A percentile compares a stretch with the other conserved stretches of the same genome.
These are phyloP conservation scores for Spergularia marina DNA, from an alignment of 148 eudicot genomes.

Conservation along the genomic window DNA sequence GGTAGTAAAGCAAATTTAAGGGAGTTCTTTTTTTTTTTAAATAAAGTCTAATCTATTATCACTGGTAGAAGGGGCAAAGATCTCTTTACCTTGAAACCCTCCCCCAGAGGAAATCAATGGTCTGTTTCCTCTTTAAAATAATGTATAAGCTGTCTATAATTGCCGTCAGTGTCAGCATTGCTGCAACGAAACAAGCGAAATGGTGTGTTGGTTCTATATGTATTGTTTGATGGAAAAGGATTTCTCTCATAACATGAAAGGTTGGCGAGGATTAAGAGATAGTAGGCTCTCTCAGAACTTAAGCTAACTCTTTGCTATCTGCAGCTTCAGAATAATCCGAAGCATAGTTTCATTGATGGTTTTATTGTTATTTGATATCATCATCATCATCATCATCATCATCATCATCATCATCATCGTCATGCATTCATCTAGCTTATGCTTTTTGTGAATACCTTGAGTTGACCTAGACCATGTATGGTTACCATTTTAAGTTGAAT, in stretches of 20 bases:
- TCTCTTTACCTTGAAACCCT: too few species aligned
- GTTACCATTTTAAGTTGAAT: not conserved
- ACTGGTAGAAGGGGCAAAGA: too few species aligned
- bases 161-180: too few species aligned
- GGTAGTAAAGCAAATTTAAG: too few species aligned
- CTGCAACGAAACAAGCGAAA: too few species aligned
- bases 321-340: not conserved
- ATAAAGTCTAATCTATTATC: too few species aligned
- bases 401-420: not conserved
- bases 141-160: too few species aligned
- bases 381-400: not conserved
- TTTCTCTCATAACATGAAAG: not conserved
- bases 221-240: too few species aligned
- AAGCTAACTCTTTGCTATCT: not conserved
- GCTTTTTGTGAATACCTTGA: not conserved
- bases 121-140: too few species aligned
- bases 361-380: not conserved
- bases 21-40: too few species aligned
- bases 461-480: not conserved
- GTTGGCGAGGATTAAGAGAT: not conserved
- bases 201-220: too few species aligned
- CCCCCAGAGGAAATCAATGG: too few species aligned
- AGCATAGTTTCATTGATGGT: not conserved
- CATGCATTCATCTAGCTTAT: not conserved
- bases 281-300: not conserved